These are phyloP conservation scores for Dacryopinax primogenitus DNA, from an alignment of 768 basidiomycete genomes.

Conservation along the genomic window DNA sequence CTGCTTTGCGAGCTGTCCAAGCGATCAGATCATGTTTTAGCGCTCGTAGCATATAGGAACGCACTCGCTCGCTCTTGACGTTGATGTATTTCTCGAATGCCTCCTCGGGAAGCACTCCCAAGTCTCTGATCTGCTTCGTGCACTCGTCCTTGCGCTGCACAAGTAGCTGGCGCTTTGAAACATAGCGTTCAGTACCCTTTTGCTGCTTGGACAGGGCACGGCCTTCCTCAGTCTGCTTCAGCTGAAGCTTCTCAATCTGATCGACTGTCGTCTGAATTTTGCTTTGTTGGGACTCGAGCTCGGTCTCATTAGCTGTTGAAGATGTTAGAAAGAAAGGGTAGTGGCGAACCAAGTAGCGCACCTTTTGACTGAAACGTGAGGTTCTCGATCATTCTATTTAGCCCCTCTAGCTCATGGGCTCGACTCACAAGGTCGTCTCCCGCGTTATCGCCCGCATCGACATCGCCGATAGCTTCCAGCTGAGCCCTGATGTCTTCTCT, in stretches of 20 bases:
- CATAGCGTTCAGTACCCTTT: conserved; percentile 88
- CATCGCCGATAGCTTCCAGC: conserved; percentile 61
- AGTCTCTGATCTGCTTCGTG: conserved; percentile 86
- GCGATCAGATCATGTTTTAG: too few species aligned
- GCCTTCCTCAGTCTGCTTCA: conserved; percentile 73
- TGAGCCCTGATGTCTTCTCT: conserved; percentile 64
- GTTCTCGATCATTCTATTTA: conserved; percentile 52
- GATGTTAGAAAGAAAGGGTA: neutral
- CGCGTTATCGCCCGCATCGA: conserved; percentile 18
- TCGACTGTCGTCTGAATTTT: conserved; percentile 51
- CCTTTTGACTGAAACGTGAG: conserved; percentile 32
- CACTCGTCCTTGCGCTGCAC: conserved; percentile 79
- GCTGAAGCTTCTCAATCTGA: conserved; percentile 60
- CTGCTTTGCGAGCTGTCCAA: conserved; percentile 69
- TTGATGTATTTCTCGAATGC: conserved; percentile 90
- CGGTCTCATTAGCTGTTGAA: conserved; percentile 51
- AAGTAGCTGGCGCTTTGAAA: conserved; percentile 83
- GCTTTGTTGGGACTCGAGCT: conserved; percentile 46
- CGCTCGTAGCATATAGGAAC: conserved; percentile 21
- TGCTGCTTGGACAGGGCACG: conserved; percentile 81
- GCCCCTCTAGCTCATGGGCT: conserved; percentile 52
- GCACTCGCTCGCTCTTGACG: conserved; percentile 74
- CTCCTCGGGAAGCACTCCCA: conserved; percentile 93
- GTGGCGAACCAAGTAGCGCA: neutral
- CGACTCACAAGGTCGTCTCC: conserved; percentile 43